A percentile compares a stretch with the other conserved stretches of the same genome.
Conservation (phyloP, 108 stramenopile genomes). For the Cyclotella sp. region DNA sequence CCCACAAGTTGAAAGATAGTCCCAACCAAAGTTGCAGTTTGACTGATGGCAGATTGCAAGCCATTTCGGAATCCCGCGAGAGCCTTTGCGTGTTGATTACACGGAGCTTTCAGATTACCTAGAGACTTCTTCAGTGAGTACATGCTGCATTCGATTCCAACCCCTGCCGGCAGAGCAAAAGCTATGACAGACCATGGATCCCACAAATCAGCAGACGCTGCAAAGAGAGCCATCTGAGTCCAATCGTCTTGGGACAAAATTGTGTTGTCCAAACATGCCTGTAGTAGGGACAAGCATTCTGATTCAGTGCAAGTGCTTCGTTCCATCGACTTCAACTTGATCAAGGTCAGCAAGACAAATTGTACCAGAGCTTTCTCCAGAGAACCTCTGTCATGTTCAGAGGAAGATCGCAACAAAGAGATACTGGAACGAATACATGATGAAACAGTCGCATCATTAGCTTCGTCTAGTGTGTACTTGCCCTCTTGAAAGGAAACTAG, state of each 20-base stretch:
- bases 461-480: conserved; percentile 2
- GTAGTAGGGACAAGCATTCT: conserved; percentile 51
- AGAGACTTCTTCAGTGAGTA: conserved; percentile 57
- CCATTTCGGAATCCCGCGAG: conserved; percentile 52
- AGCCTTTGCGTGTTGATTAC: conserved; percentile 43
- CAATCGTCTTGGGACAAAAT: conserved; percentile 50
- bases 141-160: conserved; percentile 56
- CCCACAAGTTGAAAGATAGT: conserved; percentile 54
- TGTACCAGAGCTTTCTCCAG: conserved; percentile 59
- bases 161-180: conserved; percentile 23
- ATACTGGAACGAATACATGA: conserved; percentile 44
- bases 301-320: conserved; percentile 17
- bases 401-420: conserved; percentile 25
- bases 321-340: conserved; percentile 12
- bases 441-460: conserved; percentile 18
- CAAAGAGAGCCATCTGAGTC: conserved; percentile 38
- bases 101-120: conserved; percentile 40
- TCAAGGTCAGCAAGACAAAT: conserved; percentile 41
- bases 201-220: conserved; percentile 61
- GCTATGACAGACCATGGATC: conserved; percentile 67
- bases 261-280: conserved; percentile 51
- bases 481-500: conserved; percentile 55
- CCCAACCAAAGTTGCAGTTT: conserved; percentile 47
- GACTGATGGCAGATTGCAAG: conserved; percentile 40
- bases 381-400: conserved; percentile 13